Evolutionary conservation across 75 land plant genomes (phyloP), one percentile per base, ranked within the genome.

Genomic region (Adiantum capillusveneris): DNA sequence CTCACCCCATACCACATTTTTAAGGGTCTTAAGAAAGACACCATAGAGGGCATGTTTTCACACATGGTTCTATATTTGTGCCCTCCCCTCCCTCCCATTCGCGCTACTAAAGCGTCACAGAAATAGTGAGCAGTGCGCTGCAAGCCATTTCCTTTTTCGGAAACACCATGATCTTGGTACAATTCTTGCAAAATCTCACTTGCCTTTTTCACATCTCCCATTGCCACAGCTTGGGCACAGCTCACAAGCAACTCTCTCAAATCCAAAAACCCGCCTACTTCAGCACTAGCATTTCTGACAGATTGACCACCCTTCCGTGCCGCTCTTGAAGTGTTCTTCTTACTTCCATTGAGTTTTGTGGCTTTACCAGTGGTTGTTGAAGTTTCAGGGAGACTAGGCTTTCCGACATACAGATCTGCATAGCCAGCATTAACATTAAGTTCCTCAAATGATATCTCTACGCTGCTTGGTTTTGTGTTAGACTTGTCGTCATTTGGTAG

Each of bases 1-100:
- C 73, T 70, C 0, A 63, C 60, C 25, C 65, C 71, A 31, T 73
- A 54, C 43, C 55, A 74, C 17, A 83, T 68, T 30, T 73, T 68
- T 61, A 83, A 73, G 1, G 87, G 84, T 69, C 80, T 89, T 71
- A 89, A 59, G 52, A 83, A 63, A 58, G 75, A 72, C 16, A 75
- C 74, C 21, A 70, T 81, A 6, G 84, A 59, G 0, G 71, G 66
- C 9, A 48, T 64, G 17, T 59, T 70, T 3, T 18, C 12, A 25
- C 25, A 51, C 2, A 74, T 39, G 22, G 75, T 67, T 27, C 58
- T 67, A 64, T 83, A 83, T 0, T 68, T 50, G 29, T 64, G 71
- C 11, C 77, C 82, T 25, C 92, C 92, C 1, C 82, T 68, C 2
- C 96, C 92, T 67, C 78, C 63, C 29, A 86, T 43, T 25, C 96